These are phyloP conservation scores for Pleodorina starrii DNA, from an alignment of 139 green algal species.

Conservation along the genomic window DNA sequence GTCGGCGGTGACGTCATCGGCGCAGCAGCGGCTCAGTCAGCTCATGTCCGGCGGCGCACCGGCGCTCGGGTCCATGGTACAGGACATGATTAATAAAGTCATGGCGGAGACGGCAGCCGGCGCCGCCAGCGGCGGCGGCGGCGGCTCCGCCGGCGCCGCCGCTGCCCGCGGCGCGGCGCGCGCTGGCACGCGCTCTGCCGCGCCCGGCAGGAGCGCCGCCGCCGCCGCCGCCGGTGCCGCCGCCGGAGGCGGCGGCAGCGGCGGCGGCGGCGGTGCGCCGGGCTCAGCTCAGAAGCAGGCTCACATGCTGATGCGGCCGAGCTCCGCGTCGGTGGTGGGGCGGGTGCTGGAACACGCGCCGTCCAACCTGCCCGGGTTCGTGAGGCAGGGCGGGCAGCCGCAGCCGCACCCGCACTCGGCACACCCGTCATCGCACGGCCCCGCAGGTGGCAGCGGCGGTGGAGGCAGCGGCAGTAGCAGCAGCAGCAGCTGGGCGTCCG, in stretches of 20 bases:
- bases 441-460: neutral
- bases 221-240: neutral
- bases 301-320: slow-evolving; percentile 25
- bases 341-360: slow-evolving; percentile 7
- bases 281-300: neutral
- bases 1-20: neutral
- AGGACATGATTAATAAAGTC: slow-evolving; percentile 32
- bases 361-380: neutral
- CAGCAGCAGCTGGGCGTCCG: neutral
- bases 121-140: neutral
- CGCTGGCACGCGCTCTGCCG: neutral
- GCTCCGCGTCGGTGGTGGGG: slow-evolving; percentile 26
- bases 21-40: slow-evolving; percentile 24
- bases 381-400: neutral
- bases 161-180: neutral
- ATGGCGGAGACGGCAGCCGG: neutral
- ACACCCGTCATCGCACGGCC: neutral
- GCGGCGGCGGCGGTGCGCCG: neutral
- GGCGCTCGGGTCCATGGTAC: slow-evolving; percentile 10
- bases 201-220: neutral
- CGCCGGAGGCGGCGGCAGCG: neutral
- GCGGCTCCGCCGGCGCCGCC: neutral
- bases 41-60: neutral
- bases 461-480: neutral
- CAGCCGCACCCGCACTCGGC: neutral